These are phyloP conservation scores for Cytospora leucostoma DNA, from an alignment of 2,329 filamentous ascomycete species.

Conservation along the genomic window DNA sequence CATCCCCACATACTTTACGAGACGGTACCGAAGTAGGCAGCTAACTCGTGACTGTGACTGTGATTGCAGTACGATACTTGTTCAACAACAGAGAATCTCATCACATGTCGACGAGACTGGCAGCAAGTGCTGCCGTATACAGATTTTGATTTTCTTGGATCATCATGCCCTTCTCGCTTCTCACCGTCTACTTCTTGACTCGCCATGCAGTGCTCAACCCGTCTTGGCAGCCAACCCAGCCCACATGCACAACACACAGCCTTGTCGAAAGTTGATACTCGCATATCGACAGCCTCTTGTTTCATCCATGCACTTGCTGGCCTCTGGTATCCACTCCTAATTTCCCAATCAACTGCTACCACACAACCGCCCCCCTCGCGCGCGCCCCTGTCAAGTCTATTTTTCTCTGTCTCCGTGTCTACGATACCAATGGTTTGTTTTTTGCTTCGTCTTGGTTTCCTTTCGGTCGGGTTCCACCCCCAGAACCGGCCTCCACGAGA, in stretches of 20 bases:
- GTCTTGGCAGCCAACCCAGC: constrained; percentile 9
- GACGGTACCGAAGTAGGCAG: background rate
- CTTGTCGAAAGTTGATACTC: constrained; percentile 29
- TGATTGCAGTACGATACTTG: background rate
- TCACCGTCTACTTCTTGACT: background rate
- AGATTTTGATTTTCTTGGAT: background rate
- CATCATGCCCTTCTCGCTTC: background rate
- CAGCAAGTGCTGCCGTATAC: background rate
- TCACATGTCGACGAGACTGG: background rate
- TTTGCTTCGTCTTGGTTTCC: constrained; percentile 1
- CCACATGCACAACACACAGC: constrained; percentile 15
- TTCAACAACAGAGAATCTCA: background rate
- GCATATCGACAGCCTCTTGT: constrained; percentile 22
- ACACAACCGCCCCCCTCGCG: constrained; percentile 27
- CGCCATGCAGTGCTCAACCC: background rate
- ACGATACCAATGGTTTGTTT: background rate
- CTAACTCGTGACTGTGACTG: background rate
- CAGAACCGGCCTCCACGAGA: constrained; percentile 9
- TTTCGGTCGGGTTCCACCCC: background rate
- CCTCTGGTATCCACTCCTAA: constrained; percentile 21
- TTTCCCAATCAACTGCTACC: constrained; percentile 32
- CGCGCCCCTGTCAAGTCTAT: background rate
- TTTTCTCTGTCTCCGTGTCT: background rate
- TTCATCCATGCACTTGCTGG: constrained; percentile 21
- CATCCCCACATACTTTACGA: background rate